These are phyloP conservation scores for Podospora didyma DNA, from an alignment of 495 filamentous ascomycete genomes.

Conservation along the genomic window DNA sequence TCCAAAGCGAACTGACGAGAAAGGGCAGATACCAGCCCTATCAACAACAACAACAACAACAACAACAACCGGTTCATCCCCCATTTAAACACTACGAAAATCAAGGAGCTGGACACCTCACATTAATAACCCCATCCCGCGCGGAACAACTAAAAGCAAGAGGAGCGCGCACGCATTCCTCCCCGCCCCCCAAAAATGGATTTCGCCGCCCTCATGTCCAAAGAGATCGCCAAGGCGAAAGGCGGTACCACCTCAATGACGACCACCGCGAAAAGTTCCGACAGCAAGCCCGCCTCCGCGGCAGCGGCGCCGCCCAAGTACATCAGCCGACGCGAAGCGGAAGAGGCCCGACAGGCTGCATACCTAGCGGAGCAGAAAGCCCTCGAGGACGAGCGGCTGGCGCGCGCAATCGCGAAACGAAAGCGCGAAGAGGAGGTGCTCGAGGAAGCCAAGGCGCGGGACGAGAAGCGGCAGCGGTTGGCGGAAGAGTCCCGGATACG, in stretches of 20 bases:
- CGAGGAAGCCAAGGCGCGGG: slow-evolving; percentile 59
- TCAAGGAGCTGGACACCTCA: no score
- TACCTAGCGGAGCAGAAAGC: slow-evolving; percentile 77
- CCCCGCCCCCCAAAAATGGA: slow-evolving; percentile 63
- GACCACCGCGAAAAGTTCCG: slow-evolving; percentile 15
- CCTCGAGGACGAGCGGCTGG: slow-evolving; percentile 63
- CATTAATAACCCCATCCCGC: not conserved
- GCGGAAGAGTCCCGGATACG: slow-evolving; percentile 71
- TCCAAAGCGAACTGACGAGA: no score
- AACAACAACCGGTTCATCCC: no score
- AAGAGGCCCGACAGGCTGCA: slow-evolving; percentile 73
- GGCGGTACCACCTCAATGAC: slow-evolving; percentile 20
- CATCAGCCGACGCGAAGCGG: slow-evolving; percentile 78
- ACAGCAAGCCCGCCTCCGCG: slow-evolving; percentile 3
- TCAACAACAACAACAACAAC: no score
- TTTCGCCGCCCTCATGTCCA: slow-evolving; percentile 86
- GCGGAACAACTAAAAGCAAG: not conserved
- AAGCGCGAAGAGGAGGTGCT: slow-evolving; percentile 87
- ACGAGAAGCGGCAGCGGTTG: slow-evolving; percentile 73
- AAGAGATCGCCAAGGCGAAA: slow-evolving; percentile 80
- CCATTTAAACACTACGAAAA: no score
- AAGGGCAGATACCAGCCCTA: no score
- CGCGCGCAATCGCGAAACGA: slow-evolving; percentile 68
- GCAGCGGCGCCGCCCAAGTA: slow-evolving; percentile 55
- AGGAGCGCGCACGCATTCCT: no score